Conservation (phyloP, 2,329 filamentous ascomycete genomes). For the Pleomassaria siparia region DNA sequence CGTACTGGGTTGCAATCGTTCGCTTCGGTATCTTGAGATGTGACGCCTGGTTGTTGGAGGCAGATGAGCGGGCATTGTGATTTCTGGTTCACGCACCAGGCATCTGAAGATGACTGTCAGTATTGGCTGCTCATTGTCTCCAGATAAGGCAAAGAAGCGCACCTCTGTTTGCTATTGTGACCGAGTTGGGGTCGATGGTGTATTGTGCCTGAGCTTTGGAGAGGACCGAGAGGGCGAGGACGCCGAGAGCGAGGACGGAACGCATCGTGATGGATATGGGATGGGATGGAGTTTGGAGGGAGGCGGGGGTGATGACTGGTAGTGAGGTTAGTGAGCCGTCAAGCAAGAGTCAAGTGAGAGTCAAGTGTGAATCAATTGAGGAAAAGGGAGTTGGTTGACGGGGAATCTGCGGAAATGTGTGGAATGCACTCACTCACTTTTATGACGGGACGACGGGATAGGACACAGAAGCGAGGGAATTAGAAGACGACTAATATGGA, state of each 20-base stretch:
- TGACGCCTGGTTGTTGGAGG: conserved; percentile 57
- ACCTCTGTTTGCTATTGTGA: conserved; percentile 57
- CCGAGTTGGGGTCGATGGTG: conserved; percentile 64
- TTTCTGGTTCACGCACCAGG: conserved; percentile 67
- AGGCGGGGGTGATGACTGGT: conserved; percentile 1
- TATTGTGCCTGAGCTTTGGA: conserved; percentile 51
- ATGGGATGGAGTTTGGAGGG: conserved; percentile 4
- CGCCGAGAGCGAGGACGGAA: conserved; percentile 54
- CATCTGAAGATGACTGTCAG: conserved; percentile 46
- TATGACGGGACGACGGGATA: conserved; percentile 2
- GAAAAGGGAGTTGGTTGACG: conserved; percentile 6
- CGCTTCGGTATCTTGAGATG: conserved; percentile 48
- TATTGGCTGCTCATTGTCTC: background rate
- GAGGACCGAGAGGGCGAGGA: conserved; percentile 54
- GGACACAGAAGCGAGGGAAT: too few species aligned
- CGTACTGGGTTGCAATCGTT: conserved; percentile 71
- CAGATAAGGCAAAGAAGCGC: conserved; percentile 40
- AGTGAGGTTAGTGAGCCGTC: background rate
- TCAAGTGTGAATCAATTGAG: background rate
- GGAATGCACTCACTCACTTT: conserved; percentile 15
- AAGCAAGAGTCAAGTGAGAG: background rate
- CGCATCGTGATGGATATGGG: conserved; percentile 42
- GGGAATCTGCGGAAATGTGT: conserved; percentile 11
- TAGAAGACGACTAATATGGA: conserved; percentile 6
- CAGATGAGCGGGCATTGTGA: conserved; percentile 73